A percentile compares a stretch with the other conserved stretches of the same genome.
Evolutionary conservation across 345 rosid genomes (phyloP).

Genomic region (Lenwebbia sp.): DNA sequence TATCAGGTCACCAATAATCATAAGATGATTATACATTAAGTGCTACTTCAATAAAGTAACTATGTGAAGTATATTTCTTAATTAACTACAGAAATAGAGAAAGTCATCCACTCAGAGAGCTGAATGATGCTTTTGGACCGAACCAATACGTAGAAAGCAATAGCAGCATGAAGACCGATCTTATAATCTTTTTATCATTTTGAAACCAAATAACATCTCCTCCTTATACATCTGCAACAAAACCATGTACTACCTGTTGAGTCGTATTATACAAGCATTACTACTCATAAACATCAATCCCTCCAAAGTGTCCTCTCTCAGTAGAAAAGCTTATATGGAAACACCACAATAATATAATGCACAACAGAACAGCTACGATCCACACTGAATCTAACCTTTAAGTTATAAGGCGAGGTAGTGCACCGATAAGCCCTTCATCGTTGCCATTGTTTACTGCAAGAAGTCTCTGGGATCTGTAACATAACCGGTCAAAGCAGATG

Average conservation of each 20-base stretch:
- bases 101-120: not conserved
- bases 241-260: not conserved
- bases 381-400: not conserved
- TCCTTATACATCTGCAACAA: not conserved
- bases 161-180: not conserved
- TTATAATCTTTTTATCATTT: not conserved
- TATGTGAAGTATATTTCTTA: not conserved
- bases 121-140: not conserved
- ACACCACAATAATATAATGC: not conserved
- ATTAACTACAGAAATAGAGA: not conserved
- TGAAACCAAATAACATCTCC: not conserved
- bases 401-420: not conserved
- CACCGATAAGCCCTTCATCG: not conserved
- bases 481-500: slow-evolving; percentile 86
- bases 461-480: slow-evolving; percentile 99
- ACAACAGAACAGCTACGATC: not conserved
- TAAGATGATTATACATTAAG: not conserved
- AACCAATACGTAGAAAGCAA: not conserved
- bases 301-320: not conserved
- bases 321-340: not conserved
- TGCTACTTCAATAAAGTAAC: not conserved
- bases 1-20: not conserved
- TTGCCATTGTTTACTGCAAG: slow-evolving; percentile 34
- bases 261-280: not conserved
- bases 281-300: not conserved